Conservation (phyloP, 108 stramenopile species). For the Hondaea fermentalgiana region DNA sequence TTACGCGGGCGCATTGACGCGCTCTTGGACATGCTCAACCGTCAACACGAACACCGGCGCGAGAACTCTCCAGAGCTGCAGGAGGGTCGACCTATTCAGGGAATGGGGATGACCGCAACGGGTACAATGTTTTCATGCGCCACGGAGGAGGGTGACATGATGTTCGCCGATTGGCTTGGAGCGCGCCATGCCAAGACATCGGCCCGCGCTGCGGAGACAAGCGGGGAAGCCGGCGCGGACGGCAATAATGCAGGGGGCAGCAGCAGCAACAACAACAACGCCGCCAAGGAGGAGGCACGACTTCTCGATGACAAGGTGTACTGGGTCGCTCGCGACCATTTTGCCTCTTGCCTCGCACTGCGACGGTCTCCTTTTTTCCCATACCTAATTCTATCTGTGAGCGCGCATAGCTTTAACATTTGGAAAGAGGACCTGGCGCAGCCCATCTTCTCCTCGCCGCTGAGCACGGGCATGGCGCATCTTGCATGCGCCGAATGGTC, state of each 20-base stretch:
- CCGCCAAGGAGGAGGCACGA: slow-evolving; percentile 13
- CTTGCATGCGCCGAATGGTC: slow-evolving; percentile 49
- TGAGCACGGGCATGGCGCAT: slow-evolving; percentile 12
- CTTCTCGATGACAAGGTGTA: slow-evolving; percentile 39
- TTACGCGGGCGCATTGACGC: not conserved
- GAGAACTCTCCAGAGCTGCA: not conserved
- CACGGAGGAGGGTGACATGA: slow-evolving; percentile 53
- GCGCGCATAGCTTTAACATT: slow-evolving; percentile 50
- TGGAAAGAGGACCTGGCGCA: slow-evolving; percentile 42
- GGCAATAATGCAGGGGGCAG: not conserved
- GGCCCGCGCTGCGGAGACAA: not conserved
- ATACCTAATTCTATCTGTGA: slow-evolving; percentile 43
- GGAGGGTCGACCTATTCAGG: not conserved
- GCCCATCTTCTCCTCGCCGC: slow-evolving; percentile 45
- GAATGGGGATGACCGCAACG: not conserved
- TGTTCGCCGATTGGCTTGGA: slow-evolving; percentile 45
- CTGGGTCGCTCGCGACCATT: slow-evolving; percentile 49
- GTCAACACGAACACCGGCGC: not conserved
- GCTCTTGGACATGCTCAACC: not conserved
- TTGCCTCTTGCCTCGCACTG: slow-evolving; percentile 38
- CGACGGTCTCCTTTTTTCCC: slow-evolving; percentile 52
- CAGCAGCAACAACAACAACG: not conserved
- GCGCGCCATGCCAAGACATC: not conserved
- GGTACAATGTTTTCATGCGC: slow-evolving; percentile 30
- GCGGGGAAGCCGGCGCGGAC: not conserved